phyloP scores from a whole-genome alignment of 805 yeast species.

The Wickerhamiella parazyma region DNA sequence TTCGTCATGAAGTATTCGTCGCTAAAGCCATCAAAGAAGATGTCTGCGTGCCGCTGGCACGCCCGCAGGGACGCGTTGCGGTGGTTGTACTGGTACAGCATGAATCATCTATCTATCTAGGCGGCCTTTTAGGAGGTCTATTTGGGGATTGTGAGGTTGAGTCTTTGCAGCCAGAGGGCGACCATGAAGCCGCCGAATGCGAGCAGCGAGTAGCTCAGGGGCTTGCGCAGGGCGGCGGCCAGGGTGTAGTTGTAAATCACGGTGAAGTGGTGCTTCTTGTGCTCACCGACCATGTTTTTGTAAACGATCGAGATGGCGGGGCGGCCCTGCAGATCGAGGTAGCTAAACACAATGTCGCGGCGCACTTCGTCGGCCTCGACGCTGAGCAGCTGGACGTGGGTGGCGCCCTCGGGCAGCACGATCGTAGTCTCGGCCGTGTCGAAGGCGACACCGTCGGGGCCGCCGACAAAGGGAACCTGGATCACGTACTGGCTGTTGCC shows the following conservation, averaged over 20 bases:
- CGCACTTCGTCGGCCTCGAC: conserved; percentile 32
- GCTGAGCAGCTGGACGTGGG: conserved; percentile 38
- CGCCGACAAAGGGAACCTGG: conserved; percentile 58
- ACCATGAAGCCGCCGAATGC: conserved; percentile 46
- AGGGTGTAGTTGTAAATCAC: conserved; percentile 51
- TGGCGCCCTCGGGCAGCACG: conserved; percentile 81
- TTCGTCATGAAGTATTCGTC: background rate
- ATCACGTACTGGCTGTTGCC: conserved; percentile 41
- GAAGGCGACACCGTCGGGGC: conserved; percentile 58
- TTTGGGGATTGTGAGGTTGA: background rate
- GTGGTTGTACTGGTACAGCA: too few species aligned
- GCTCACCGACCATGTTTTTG: conserved; percentile 54
- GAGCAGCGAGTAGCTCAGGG: conserved; percentile 31
- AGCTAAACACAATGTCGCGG: conserved; percentile 24
- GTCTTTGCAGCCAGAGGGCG: background rate
- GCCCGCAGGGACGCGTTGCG: too few species aligned
- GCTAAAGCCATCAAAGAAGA: background rate
- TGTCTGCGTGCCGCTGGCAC: background rate
- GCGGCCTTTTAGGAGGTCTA: too few species aligned
- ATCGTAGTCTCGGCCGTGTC: conserved; percentile 45
- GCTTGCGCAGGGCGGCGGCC: conserved; percentile 45
- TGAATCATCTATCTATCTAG: too few species aligned
- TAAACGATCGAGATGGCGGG: conserved; percentile 51
- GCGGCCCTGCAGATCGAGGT: conserved; percentile 68
- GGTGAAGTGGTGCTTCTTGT: conserved; percentile 40